Base-by-base conservation (phyloP, 2,329 filamentous ascomycete genomes). In the Colletotrichum lupini region DNA sequence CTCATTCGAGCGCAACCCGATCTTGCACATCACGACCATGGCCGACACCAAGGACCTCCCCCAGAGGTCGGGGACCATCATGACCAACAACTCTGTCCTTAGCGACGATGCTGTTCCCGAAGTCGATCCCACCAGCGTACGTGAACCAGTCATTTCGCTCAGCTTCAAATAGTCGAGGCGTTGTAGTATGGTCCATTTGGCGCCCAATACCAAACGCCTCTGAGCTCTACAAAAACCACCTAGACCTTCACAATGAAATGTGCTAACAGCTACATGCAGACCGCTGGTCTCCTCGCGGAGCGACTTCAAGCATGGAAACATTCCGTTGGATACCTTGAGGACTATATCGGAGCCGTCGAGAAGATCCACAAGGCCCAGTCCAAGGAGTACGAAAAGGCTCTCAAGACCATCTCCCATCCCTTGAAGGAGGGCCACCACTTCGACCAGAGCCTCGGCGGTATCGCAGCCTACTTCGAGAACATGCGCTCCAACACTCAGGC, bases 221-320 rank as follows among this genome's bases (percentile, higher is more conserved):
- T 19, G 24, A 24, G 24, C 26, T 52, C 9, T 30, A 19, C 59
- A 14, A 42, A 14, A 24, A 16, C 53, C 32, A 32, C 9, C 32
- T 8, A 8, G 8, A 7, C 30, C 16, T 35, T 24, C 32, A 4
- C 3, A 49, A 7, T 6, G 60, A n/a, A 59, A 30, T 46, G 64
- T 56, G 49, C 72, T 35, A 55, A 64, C 52, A 61, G 75, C 56
- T 58, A 16, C 55, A 24, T 65, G 24, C 76, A 94, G 92, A 94
- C 93, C 26, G 91, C 92, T n/a, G 92, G 90, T 53, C 89, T 98
- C 62, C 92, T 99, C 76, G 88, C 92, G 68, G 95, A 98, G 86
- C 92, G 97, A 76, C 88, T 99, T 74, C 93, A 94, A 79, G 97
- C 97, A 59, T 99, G 95, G 95, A 98, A 98, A 83, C 96, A 98